Base-by-base conservation (phyloP, 1,284 basidiomycete species). In the Irpex sp. region DNA sequence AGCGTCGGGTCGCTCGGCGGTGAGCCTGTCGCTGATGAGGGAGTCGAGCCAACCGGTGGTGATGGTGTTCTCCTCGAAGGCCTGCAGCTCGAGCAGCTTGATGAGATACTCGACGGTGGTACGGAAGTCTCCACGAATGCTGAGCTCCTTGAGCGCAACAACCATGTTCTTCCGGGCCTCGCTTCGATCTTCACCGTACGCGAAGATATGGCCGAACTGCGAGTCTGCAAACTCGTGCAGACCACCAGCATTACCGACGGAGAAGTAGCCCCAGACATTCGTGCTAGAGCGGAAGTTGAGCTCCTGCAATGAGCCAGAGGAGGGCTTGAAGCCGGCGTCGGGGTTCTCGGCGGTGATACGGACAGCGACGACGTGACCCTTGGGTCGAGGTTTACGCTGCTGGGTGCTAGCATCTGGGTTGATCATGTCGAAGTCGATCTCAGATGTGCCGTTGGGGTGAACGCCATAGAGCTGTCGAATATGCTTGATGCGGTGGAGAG, bases 221-320 rank as follows among this genome's bases (percentile, higher is more conserved):
- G 94, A 97, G 77, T 98, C 96, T 60, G 97, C 97, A 73, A 96
- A 99, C 79, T 99, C 96, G 80, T 99, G 97, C 63, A 99, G 86
- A 76, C 96, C 97, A 77, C 97, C 97, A 34, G 96, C 91, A 47
- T 91, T 91, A 61, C 89, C 89, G 72, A 99, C 97, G 21, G 97
- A 98, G 85, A 99, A 99, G 83, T 99, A 97, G 71, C 97, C 97
- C 97, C 97, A 99, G 63, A 98, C 96, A 69, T 98, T 98, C 49
- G 96, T 98, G 78, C 93, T 97, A 44, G 96, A 98, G 61, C 97
- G 92, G 91, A 99, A 99, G 79, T 99, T 99, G 73, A 99, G 92
- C 77, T 99, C 97, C 75, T 98, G 96, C 11, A 99, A 82, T 52
- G 93, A 91, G 72, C 97, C 97, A 13, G 94, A 97, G 6, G 97